Percentiles rank a stretch among this genome's conserved stretches.
phyloP scores from a whole-genome alignment of 2,329 filamentous ascomycete species.

The Stachybotrys chartarum region DNA sequence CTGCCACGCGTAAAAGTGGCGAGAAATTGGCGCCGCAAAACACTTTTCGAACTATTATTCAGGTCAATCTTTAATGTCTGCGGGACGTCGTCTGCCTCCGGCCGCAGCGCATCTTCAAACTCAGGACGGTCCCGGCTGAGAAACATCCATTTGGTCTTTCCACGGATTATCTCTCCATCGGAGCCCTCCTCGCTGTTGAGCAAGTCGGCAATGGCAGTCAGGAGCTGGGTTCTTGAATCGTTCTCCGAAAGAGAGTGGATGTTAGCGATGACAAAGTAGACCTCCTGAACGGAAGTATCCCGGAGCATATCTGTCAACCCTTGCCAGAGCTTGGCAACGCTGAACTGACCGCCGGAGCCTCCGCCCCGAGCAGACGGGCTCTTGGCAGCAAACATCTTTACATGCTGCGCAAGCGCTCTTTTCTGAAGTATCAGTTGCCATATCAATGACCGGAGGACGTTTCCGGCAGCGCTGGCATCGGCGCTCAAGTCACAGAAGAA shows the following conservation, averaged over 20 bases:
- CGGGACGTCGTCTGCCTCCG: slow-evolving; percentile 1
- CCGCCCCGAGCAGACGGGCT: neutral
- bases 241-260: neutral
- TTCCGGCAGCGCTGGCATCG: neutral
- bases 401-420: neutral
- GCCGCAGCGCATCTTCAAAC: slow-evolving; percentile 3
- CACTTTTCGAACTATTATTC: slow-evolving; percentile 5
- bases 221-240: neutral
- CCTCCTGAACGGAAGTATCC: neutral
- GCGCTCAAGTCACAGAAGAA: neutral
- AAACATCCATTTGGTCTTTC: neutral
- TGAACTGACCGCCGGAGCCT: neutral
- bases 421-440: neutral
- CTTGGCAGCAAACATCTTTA: neutral
- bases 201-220: neutral
- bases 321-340: neutral
- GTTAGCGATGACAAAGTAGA: neutral
- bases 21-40: slow-evolving; percentile 2
- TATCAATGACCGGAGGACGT: neutral
- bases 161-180: neutral
- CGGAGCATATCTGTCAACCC: neutral
- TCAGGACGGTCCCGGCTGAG: slow-evolving; percentile 3
- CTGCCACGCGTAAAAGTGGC: neutral
- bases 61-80: slow-evolving; percentile 4
- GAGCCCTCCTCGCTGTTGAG: neutral